phyloP scores from a whole-genome alignment of 495 filamentous ascomycete species.

The Melanomma pulvis-pyrius region DNA sequence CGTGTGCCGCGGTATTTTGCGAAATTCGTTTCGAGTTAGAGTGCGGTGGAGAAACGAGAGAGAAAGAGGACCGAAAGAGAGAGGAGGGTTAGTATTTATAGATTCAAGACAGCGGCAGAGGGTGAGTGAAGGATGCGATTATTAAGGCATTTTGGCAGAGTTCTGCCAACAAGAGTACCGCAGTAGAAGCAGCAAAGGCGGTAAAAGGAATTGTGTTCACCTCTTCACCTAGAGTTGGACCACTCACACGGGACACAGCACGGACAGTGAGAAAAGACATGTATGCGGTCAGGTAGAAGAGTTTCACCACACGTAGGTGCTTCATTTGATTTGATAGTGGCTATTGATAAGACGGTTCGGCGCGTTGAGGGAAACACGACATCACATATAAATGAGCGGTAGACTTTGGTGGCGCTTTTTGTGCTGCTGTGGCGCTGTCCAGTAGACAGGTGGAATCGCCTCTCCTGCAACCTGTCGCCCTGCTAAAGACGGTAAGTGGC shows the following conservation, averaged over 20 bases:
- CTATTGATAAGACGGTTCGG: not conserved
- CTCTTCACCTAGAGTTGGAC: not conserved
- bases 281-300: not conserved
- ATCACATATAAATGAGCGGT: too few relatives aligned
- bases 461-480: too few relatives aligned
- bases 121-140: not conserved
- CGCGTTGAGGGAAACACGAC: not conserved
- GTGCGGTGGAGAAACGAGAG: conserved; percentile 8
- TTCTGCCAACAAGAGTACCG: not conserved
- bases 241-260: not conserved
- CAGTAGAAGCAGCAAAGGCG: not conserved
- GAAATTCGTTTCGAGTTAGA: not conserved
- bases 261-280: not conserved
- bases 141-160: not conserved
- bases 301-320: not conserved
- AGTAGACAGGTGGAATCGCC: too few relatives aligned
- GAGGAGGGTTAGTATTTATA: not conserved
- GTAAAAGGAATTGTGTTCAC: not conserved
- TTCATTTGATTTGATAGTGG: too few relatives aligned
- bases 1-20: not conserved
- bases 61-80: conserved; percentile 9
- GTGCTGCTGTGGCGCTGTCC: too few relatives aligned
- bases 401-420: too few relatives aligned
- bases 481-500: too few relatives aligned
- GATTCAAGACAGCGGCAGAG: too few relatives aligned